These are phyloP conservation scores for Pyrenula aspistea DNA, from an alignment of 495 filamentous ascomycete genomes.

Conservation along the genomic window DNA sequence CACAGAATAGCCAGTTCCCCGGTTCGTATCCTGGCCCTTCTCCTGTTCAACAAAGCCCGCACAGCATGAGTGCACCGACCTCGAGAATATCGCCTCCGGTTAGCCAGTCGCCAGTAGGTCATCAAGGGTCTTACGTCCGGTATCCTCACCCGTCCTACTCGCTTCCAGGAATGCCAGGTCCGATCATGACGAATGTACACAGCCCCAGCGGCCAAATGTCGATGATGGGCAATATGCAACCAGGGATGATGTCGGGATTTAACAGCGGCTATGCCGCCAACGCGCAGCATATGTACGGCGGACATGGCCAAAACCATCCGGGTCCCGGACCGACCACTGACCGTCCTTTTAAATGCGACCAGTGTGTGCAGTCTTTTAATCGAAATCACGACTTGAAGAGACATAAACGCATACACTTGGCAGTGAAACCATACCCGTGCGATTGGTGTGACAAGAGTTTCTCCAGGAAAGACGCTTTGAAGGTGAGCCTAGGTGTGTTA, in stretches of 20 bases:
- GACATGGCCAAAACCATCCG: slow-evolving; percentile 28
- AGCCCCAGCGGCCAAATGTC: slow-evolving; percentile 58
- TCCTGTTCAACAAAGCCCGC: slow-evolving; percentile 46
- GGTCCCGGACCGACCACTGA: slow-evolving; percentile 46
- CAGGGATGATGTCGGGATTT: slow-evolving; percentile 32
- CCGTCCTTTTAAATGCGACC: slow-evolving; percentile 87
- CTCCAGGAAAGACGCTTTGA: slow-evolving; percentile 89
- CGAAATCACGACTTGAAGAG: slow-evolving; percentile 94
- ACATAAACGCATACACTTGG: slow-evolving; percentile 88
- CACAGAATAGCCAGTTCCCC: slow-evolving; percentile 47
- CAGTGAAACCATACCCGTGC: slow-evolving; percentile 93
- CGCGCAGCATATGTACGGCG: slow-evolving; percentile 43
- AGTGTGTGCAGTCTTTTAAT: slow-evolving; percentile 89
- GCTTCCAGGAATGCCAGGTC: slow-evolving; percentile 48
- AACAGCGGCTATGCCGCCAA: slow-evolving; percentile 45
- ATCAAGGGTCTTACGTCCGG: slow-evolving; percentile 29
- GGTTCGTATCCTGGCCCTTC: slow-evolving; percentile 42
- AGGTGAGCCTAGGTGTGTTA: slow-evolving; percentile 65
- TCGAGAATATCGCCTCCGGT: slow-evolving; percentile 43
- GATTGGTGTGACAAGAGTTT: slow-evolving; percentile 92
- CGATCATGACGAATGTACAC: slow-evolving; percentile 69
- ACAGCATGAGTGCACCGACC: slow-evolving; percentile 40
- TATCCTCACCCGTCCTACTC: slow-evolving; percentile 45
- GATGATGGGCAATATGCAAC: slow-evolving; percentile 52
- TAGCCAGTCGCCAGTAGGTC: slow-evolving; percentile 30